Conservation (phyloP, 2,329 filamentous ascomycete species). For the Plectosphaerella sp. region DNA sequence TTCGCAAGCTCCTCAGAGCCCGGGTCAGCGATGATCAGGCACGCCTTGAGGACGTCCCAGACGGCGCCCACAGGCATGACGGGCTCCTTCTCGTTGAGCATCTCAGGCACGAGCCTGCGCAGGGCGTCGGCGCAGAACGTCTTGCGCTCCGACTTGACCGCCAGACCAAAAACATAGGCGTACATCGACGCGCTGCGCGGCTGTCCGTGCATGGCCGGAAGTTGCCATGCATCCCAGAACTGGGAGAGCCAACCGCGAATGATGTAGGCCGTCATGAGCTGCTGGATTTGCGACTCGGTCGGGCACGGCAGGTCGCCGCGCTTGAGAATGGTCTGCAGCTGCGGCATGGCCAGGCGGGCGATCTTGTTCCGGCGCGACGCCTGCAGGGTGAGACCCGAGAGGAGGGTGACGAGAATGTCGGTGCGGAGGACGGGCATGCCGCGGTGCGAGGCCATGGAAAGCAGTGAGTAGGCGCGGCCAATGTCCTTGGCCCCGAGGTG, state of each 20-base stretch:
- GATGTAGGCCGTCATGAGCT: slow-evolving; percentile 43
- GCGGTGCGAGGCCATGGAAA: slow-evolving; percentile 40
- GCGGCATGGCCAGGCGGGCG: slow-evolving; percentile 11
- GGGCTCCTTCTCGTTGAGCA: slow-evolving; percentile 48
- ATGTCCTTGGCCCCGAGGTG: slow-evolving; percentile 23
- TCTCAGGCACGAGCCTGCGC: slow-evolving; percentile 53
- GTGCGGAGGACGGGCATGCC: slow-evolving; percentile 35
- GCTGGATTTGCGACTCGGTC: slow-evolving; percentile 27
- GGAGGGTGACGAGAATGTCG: slow-evolving; percentile 44
- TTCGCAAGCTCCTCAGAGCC: slow-evolving; percentile 29
- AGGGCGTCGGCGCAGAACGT: slow-evolving; percentile 40
- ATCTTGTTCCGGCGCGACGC: neutral
- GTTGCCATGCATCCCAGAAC: slow-evolving; percentile 59
- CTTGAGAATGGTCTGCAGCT: slow-evolving; percentile 40
- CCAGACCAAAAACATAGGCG: slow-evolving; percentile 42
- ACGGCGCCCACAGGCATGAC: slow-evolving; percentile 41
- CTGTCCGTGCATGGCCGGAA: slow-evolving; percentile 43
- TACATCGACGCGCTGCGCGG: slow-evolving; percentile 52
- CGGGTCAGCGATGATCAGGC: slow-evolving; percentile 52
- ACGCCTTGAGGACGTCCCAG: slow-evolving; percentile 43
- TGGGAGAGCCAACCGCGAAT: slow-evolving; percentile 43
- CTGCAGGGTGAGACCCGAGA: slow-evolving; percentile 27
- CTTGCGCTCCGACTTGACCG: slow-evolving; percentile 39
- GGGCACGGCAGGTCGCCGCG: slow-evolving; percentile 32
- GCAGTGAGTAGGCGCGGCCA: slow-evolving; percentile 35